These are phyloP conservation scores for Croton setiger DNA, from an alignment of 441 rosid species.

Conservation along the genomic window DNA sequence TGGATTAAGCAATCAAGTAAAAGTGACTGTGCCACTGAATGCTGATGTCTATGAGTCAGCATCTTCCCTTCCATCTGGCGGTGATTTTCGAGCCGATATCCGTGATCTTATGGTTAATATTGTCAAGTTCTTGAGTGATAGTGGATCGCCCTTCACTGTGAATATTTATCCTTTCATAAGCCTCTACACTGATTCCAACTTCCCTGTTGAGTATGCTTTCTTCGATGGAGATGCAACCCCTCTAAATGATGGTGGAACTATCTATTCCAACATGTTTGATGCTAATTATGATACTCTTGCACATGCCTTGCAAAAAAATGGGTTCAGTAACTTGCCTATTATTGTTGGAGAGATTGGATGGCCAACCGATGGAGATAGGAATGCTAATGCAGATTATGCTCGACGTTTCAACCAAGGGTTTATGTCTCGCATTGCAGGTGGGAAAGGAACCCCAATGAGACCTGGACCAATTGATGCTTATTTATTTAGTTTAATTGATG, in stretches of 20 bases:
- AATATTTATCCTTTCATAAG: slow-evolving; percentile 96
- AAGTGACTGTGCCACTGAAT: slow-evolving; percentile 74
- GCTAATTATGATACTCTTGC: slow-evolving; percentile 88
- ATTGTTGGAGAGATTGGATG: slow-evolving; percentile 91
- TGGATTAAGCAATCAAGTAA: slow-evolving; percentile 66
- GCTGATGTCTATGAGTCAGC: slow-evolving; percentile 76
- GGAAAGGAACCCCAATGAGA: slow-evolving; percentile 84
- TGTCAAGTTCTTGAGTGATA: slow-evolving; percentile 73
- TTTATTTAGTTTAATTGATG: slow-evolving; percentile 85
- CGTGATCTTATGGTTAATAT: slow-evolving; percentile 68
- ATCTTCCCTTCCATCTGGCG: slow-evolving; percentile 60
- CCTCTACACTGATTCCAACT: slow-evolving; percentile 61
- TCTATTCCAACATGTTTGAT: slow-evolving; percentile 82
- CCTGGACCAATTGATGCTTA: slow-evolving; percentile 82
- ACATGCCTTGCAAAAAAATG: slow-evolving; percentile 73
- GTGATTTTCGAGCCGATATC: slow-evolving; percentile 86
- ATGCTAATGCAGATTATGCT: slow-evolving; percentile 71
- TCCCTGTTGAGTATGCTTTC: slow-evolving; percentile 91
- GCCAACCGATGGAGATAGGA: slow-evolving; percentile 90
- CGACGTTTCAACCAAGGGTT: slow-evolving; percentile 92
- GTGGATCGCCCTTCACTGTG: slow-evolving; percentile 72
- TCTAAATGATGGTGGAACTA: slow-evolving; percentile 56
- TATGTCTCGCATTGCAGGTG: slow-evolving; percentile 70
- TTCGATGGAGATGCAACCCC: slow-evolving; percentile 79
- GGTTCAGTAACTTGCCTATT: slow-evolving; percentile 73